A percentile compares a stretch with the other conserved stretches of the same genome.
Evolutionary conservation across 2,329 filamentous ascomycete species (phyloP).

Genomic region (Whalleya microplaca): DNA sequence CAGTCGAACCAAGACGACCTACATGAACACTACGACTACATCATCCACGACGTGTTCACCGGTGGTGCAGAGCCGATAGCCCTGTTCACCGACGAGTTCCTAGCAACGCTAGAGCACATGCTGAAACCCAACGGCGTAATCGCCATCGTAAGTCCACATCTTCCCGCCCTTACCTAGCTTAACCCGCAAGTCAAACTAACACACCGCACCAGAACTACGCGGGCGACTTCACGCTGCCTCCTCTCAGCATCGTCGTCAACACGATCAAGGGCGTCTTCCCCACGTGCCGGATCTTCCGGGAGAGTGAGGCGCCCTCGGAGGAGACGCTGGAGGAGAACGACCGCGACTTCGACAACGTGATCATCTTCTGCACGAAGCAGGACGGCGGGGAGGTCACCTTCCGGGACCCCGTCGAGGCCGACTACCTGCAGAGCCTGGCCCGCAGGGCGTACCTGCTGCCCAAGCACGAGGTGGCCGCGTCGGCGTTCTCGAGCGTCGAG

Average conservation of each 20-base stretch:
- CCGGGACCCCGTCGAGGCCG: slow-evolving; percentile 63
- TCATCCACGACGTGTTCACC: slow-evolving; percentile 97
- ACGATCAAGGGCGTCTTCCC: slow-evolving; percentile 85
- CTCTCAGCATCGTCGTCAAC: slow-evolving; percentile 76
- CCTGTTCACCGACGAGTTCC: slow-evolving; percentile 86
- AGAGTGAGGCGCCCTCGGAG: slow-evolving; percentile 60
- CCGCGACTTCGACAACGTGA: slow-evolving; percentile 90
- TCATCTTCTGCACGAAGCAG: slow-evolving; percentile 86
- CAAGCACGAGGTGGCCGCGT: slow-evolving; percentile 66
- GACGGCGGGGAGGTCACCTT: slow-evolving; percentile 58
- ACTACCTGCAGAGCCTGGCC: slow-evolving; percentile 74
- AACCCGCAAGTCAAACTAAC: slow-evolving; percentile 6
- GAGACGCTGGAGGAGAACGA: slow-evolving; percentile 51
- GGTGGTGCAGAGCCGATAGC: slow-evolving; percentile 89
- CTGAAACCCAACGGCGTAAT: slow-evolving; percentile 80
- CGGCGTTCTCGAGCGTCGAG: slow-evolving; percentile 49
- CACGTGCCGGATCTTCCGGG: slow-evolving; percentile 89
- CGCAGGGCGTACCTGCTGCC: slow-evolving; percentile 74
- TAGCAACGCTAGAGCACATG: slow-evolving; percentile 70
- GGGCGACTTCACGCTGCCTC: slow-evolving; percentile 78
- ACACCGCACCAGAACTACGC: slow-evolving; percentile 76
- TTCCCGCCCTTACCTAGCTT: neutral
- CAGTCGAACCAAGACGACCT: slow-evolving; percentile 47
- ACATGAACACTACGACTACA: slow-evolving; percentile 75
- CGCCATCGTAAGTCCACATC: slow-evolving; percentile 70